These are phyloP conservation scores for Gynochthodes officinalis DNA, from an alignment of 257 asterid species.

Conservation along the genomic window DNA sequence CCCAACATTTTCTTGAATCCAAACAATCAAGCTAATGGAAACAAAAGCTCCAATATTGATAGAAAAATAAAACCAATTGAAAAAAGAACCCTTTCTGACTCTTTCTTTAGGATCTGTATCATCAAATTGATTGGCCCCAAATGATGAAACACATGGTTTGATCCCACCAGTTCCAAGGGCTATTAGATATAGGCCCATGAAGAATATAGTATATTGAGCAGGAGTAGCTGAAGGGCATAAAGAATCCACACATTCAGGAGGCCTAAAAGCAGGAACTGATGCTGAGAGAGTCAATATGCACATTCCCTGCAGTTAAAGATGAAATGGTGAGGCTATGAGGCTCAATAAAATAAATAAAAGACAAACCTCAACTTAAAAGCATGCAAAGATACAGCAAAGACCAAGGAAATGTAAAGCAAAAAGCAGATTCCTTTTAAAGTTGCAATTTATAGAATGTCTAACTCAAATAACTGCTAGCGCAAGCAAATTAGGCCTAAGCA, in stretches of 20 bases:
- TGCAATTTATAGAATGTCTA: background rate
- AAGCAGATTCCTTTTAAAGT: background rate
- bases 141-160: conserved; percentile 93
- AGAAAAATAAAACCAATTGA: conserved; percentile 93
- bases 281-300: conserved; percentile 83
- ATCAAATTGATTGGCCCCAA: conserved; percentile 96
- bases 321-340: background rate
- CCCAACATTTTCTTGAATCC: conserved; percentile 94
- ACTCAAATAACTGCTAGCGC: background rate
- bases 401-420: background rate
- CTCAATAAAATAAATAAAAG: background rate
- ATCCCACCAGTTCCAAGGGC: conserved; percentile 98
- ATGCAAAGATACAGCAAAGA: background rate
- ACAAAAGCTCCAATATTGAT: conserved; percentile 83
- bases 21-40: conserved; percentile 86
- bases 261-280: conserved; percentile 64
- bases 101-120: conserved; percentile 87
- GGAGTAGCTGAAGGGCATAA: conserved; percentile 79
- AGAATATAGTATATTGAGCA: conserved; percentile 67
- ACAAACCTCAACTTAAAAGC: conserved; percentile 2
- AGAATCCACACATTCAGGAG: conserved; percentile 73
- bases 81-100: conserved; percentile 88
- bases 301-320: conserved; percentile 64
- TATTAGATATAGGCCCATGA: conserved; percentile 75
- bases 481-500: background rate